Evolutionary conservation across 108 stramenopile genomes (phyloP).

Genomic region (Aurantiochytrium sp.): DNA sequence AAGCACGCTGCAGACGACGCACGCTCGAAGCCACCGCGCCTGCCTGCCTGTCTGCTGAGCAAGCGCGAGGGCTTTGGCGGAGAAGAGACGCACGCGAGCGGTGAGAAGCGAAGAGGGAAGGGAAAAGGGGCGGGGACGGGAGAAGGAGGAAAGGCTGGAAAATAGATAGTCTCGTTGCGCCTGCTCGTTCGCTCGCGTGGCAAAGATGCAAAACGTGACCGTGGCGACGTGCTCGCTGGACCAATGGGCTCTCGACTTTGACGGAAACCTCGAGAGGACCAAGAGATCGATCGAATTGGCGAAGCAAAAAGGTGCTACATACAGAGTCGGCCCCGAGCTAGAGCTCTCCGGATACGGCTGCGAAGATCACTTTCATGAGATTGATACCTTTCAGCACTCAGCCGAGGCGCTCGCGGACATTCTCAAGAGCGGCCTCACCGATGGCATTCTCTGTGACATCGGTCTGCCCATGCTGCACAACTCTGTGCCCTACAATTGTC

Average conservation of each 20-base stretch:
- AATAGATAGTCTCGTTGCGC: not conserved
- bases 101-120: too few relatives aligned
- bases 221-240: slow-evolving; percentile 94
- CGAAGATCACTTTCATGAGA: slow-evolving; percentile 94
- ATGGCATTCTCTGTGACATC: slow-evolving; percentile 83
- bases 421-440: slow-evolving; percentile 63
- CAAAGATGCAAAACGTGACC: slow-evolving; percentile 30
- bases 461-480: slow-evolving; percentile 80
- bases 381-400: slow-evolving; percentile 88
- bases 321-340: slow-evolving; percentile 91
- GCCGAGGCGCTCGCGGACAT: slow-evolving; percentile 72
- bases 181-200: not conserved
- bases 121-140: not conserved
- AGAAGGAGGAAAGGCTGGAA: not conserved
- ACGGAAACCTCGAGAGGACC: slow-evolving; percentile 70
- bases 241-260: slow-evolving; percentile 97
- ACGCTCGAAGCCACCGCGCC: too few relatives aligned
- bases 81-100: too few relatives aligned
- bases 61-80: too few relatives aligned
- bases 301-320: slow-evolving; percentile 66
- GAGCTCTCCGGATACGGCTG: slow-evolving; percentile 93
- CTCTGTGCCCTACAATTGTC: slow-evolving; percentile 88
- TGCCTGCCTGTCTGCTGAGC: too few relatives aligned
- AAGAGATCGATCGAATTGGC: slow-evolving; percentile 65
- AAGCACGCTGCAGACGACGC: too few relatives aligned